Conservation (phyloP, 2,329 filamentous ascomycete genomes). For the Tolypocladium amazonense region DNA sequence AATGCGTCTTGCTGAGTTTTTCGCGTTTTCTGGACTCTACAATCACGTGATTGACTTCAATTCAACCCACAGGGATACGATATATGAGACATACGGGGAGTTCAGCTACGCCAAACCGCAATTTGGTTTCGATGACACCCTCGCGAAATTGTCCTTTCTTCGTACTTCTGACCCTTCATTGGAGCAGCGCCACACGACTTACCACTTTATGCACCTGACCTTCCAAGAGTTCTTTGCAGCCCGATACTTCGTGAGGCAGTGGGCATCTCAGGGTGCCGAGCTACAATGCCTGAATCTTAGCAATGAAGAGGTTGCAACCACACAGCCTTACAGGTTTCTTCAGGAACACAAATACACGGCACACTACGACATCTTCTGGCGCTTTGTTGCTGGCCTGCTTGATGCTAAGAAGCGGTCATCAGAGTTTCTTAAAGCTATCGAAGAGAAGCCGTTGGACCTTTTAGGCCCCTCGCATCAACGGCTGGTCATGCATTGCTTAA, state of each 20-base stretch:
- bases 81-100: slow-evolving; percentile 10
- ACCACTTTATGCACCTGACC: slow-evolving; percentile 28
- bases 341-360: too few species aligned
- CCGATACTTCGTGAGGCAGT: too few species aligned
- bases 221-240: too few species aligned
- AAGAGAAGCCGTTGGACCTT: too few species aligned
- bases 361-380: too few species aligned
- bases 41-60: slow-evolving; percentile 21
- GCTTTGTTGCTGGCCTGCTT: too few species aligned
- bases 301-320: not conserved
- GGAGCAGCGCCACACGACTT: slow-evolving; percentile 9
- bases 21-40: slow-evolving; percentile 25
- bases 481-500: slow-evolving; percentile 1
- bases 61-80: slow-evolving; percentile 7
- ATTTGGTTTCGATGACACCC: not conserved
- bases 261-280: not conserved
- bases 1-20: slow-evolving; percentile 14
- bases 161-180: slow-evolving; percentile 18
- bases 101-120: not conserved
- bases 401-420: not conserved
- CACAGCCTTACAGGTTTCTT: not conserved
- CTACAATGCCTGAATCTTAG: not conserved
- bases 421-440: too few species aligned
- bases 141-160: slow-evolving; percentile 22
- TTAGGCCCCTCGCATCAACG: slow-evolving; percentile 1